A percentile compares a stretch with the other conserved stretches of the same genome.
Conservation (phyloP, 805 yeast species). For the Yarrowia yakushimensis region DNA sequence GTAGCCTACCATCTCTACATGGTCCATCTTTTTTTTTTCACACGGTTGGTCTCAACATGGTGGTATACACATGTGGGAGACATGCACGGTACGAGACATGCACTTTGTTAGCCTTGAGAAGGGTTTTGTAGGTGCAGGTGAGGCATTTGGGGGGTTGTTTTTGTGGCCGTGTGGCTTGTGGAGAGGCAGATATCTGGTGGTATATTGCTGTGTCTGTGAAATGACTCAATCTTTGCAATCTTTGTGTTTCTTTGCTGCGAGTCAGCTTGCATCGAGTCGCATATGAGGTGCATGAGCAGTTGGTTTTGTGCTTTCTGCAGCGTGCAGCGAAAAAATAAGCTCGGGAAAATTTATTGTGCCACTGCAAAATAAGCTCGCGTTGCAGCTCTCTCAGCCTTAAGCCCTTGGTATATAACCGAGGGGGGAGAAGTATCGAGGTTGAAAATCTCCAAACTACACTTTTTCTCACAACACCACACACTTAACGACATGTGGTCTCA, state of each 20-base stretch:
- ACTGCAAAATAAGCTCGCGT: not conserved
- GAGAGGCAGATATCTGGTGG: too few species aligned
- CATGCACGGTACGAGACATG: too few species aligned
- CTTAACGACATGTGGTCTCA: slow-evolving; percentile 41
- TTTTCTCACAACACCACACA: not conserved
- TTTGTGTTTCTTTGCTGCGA: not conserved
- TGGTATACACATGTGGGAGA: too few species aligned
- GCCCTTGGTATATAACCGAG: slow-evolving; percentile 9
- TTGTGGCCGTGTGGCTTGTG: too few species aligned
- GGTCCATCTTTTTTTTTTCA: too few species aligned
- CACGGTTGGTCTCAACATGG: too few species aligned
- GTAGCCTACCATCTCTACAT: too few species aligned
- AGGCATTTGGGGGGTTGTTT: not conserved
- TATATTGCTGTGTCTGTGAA: not conserved
- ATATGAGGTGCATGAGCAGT: not conserved
- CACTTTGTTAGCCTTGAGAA: too few species aligned
- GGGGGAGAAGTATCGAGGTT: too few species aligned
- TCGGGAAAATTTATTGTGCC: slow-evolving; percentile 21
- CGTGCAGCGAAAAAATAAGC: not conserved
- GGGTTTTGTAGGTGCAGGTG: not conserved
- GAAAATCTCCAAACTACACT: not conserved
- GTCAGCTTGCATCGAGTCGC: not conserved
- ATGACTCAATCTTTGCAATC: not conserved
- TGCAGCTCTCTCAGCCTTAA: not conserved
- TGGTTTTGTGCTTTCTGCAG: not conserved